Evolutionary conservation across 2,329 filamentous ascomycete species (phyloP).

Genomic region (Neopestalotiopsis rosae): DNA sequence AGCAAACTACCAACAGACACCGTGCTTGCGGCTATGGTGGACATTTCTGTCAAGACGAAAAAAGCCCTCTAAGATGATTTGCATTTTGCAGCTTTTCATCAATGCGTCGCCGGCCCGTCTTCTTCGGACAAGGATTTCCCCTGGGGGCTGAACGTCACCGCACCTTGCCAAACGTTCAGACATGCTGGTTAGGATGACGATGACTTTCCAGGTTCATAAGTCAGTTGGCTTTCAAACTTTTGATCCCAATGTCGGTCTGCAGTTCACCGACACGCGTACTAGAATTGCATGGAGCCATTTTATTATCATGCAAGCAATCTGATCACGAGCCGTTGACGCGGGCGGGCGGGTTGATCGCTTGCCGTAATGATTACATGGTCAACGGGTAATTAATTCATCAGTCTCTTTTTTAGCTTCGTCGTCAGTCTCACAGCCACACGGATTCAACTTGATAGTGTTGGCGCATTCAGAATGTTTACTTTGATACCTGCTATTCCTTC

Average conservation of each 20-base stretch:
- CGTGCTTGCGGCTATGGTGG: neutral
- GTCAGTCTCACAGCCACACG: too few species aligned
- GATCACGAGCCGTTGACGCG: too few species aligned
- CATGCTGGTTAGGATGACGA: neutral
- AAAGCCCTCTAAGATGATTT: slow-evolving; percentile 30
- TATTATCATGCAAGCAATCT: too few species aligned
- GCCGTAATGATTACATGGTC: too few species aligned
- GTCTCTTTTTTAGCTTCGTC: too few species aligned
- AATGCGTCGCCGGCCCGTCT: slow-evolving; percentile 10
- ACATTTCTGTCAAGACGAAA: slow-evolving; percentile 23
- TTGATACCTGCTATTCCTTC: neutral
- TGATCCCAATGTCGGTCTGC: neutral
- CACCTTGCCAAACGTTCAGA: slow-evolving; percentile 6
- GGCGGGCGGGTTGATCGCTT: too few species aligned
- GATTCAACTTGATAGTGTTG: too few species aligned
- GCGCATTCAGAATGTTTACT: too few species aligned
- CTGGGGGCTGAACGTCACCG: neutral
- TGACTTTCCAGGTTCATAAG: neutral
- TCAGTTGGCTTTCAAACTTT: neutral
- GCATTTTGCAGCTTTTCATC: slow-evolving; percentile 23
- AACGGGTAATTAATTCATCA: too few species aligned
- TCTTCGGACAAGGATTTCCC: neutral
- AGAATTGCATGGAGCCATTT: too few species aligned
- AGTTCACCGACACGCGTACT: too few species aligned
- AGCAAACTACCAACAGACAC: slow-evolving; percentile 5